Evolutionary conservation across 2,329 filamentous ascomycete species (phyloP).

Genomic region (Ustilaginoidea virens): DNA sequence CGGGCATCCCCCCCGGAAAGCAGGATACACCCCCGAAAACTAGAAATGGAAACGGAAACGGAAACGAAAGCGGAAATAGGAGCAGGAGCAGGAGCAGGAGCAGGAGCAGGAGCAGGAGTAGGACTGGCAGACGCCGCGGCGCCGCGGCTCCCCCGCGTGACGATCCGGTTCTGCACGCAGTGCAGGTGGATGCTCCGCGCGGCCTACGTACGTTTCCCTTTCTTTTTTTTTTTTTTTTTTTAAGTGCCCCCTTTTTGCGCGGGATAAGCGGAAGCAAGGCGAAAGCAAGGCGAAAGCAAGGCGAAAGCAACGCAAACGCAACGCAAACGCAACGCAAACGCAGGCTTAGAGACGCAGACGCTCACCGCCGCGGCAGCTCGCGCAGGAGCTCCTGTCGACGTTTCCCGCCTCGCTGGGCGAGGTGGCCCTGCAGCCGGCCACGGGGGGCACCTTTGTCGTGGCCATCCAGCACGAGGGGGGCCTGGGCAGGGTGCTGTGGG

Average conservation of each 20-base stretch:
- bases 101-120: background rate
- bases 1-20: too few relatives aligned
- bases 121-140: too few relatives aligned
- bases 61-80: too few relatives aligned
- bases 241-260: background rate
- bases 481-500: constrained; percentile 54
- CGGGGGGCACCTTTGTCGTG: constrained; percentile 71
- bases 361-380: constrained; percentile 42
- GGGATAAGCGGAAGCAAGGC: too few relatives aligned
- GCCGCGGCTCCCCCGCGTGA: constrained; percentile 27
- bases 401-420: constrained; percentile 76
- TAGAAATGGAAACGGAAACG: too few relatives aligned
- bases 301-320: too few relatives aligned
- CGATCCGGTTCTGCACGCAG: constrained; percentile 87
- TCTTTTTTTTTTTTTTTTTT: constrained; percentile 2
- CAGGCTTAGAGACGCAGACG: background rate
- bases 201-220: constrained; percentile 50
- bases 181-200: constrained; percentile 85
- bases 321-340: too few relatives aligned
- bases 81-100: too few relatives aligned
- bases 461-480: constrained; percentile 35
- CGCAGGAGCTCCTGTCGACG: constrained; percentile 87
- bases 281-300: too few relatives aligned
- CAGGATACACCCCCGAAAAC: too few relatives aligned
- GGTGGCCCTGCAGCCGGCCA: constrained; percentile 71